Percentiles rank a stretch among this genome's conserved stretches.
Evolutionary conservation across 1,284 basidiomycete species (phyloP).

Genomic region (Dichomitus squalens): DNA sequence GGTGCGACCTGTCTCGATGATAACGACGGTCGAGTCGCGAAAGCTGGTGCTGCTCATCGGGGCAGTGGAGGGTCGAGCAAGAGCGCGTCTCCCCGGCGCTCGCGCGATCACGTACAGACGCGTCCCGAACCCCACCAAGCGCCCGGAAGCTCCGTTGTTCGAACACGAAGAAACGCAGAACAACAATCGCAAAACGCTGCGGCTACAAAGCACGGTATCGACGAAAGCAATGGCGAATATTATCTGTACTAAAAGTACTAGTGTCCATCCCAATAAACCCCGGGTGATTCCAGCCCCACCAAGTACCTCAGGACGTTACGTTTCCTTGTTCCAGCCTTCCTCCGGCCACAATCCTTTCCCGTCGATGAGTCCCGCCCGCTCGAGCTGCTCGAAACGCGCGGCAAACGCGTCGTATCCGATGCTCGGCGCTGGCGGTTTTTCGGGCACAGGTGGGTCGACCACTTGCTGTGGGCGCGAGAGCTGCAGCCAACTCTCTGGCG

Average conservation of each 20-base stretch:
- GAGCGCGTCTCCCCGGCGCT: slow-evolving; percentile 13
- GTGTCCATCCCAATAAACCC: neutral
- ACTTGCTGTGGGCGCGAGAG: slow-evolving; percentile 26
- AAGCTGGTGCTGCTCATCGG: slow-evolving; percentile 52
- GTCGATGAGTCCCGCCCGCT: slow-evolving; percentile 24
- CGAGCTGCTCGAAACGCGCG: slow-evolving; percentile 21
- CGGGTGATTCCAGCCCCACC: neutral
- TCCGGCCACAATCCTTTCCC: slow-evolving; percentile 26
- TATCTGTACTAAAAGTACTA: neutral
- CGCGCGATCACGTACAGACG: slow-evolving; percentile 3
- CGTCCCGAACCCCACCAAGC: neutral
- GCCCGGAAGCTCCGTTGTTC: slow-evolving; percentile 5
- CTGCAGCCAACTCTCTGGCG: slow-evolving; percentile 17
- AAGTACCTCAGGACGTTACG: neutral
- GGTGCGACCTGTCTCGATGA: slow-evolving; percentile 80
- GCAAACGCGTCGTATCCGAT: slow-evolving; percentile 27
- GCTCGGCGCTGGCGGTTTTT: slow-evolving; percentile 17
- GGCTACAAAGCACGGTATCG: slow-evolving; percentile 7
- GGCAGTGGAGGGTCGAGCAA: slow-evolving; percentile 4
- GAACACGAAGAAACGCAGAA: neutral
- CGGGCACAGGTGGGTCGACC: slow-evolving; percentile 10
- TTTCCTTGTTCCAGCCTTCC: slow-evolving; percentile 3
- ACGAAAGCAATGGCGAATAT: slow-evolving; percentile 5
- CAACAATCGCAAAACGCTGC: neutral
- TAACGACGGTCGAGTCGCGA: slow-evolving; percentile 79